These are phyloP conservation scores for Neoscytalidium dimidiatum DNA, from an alignment of 2,329 filamentous ascomycete species.

Conservation along the genomic window DNA sequence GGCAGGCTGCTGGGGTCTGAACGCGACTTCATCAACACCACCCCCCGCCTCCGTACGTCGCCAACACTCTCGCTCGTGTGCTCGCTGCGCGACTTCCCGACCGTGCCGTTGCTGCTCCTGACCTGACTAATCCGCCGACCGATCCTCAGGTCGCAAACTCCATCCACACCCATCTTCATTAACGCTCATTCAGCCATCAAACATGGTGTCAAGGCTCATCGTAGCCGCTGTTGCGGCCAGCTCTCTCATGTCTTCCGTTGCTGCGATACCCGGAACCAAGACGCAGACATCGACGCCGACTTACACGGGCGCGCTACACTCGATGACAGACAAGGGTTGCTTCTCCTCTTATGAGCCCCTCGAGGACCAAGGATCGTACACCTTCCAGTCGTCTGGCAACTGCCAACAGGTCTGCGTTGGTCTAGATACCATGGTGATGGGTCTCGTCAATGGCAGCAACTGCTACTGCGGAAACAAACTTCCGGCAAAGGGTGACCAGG, in stretches of 20 bases:
- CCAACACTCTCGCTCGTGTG: background rate
- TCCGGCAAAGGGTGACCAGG: conserved; percentile 58
- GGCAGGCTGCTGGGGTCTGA: conserved; percentile 7
- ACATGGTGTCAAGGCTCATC: conserved; percentile 37
- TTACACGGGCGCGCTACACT: conserved; percentile 28
- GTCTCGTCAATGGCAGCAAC: conserved; percentile 58
- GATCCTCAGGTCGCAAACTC: background rate
- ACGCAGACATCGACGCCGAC: conserved; percentile 34
- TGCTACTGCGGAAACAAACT: conserved; percentile 76
- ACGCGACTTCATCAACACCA: conserved; percentile 13
- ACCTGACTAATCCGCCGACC: conserved; percentile 1
- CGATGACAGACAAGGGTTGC: conserved; percentile 50
- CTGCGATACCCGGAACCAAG: conserved; percentile 25
- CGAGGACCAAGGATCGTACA: conserved; percentile 49
- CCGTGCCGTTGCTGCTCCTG: conserved; percentile 7
- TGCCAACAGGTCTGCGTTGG: conserved; percentile 56
- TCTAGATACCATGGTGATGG: conserved; percentile 59
- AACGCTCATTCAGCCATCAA: conserved; percentile 18
- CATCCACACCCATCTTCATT: conserved; percentile 5
- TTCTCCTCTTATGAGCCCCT: conserved; percentile 52
- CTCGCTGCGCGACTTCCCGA: background rate
- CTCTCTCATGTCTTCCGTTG: conserved; percentile 31
- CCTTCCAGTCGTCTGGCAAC: conserved; percentile 57
- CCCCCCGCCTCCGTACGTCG: background rate
- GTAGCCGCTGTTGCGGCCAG: conserved; percentile 35